Evolutionary conservation across 805 yeast species (phyloP), one percentile per base, ranked within the genome.

Genomic region (Cyberlindnera xishuangbannaensis): DNA sequence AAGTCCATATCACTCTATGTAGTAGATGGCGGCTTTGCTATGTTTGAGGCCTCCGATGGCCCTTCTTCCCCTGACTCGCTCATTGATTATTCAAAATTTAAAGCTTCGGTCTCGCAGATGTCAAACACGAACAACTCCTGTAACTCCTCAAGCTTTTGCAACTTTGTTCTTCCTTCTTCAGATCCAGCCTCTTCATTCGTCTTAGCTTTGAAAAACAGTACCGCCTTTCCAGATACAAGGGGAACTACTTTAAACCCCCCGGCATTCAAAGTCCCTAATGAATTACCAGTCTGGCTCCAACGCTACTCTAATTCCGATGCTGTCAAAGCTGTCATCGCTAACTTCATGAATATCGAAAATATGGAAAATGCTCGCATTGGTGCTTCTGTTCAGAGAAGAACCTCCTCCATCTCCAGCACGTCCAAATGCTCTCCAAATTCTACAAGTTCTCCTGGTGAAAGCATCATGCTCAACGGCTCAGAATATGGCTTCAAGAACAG

Each of bases 401-500:
- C 37, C 12, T 40, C 50, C 2, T 27, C 38, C 6, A 18, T 15
- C 44, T 11, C 23, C 23, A 11, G 30, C 28, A n/a, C 25, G 28
- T 24, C 12, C 40, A 34, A 25, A 15, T 30, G 26, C 2, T 19
- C 24, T 27, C 12, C 37, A 30, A 22, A 25, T 6, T 37, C 44
- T 6, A 48, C 50, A 15, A 38, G 39, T 13, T n/a, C n/a, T n/a
- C n/a, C n/a, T n/a, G n/a, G n/a, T n/a, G 44, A 43, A 5, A 32
- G 32, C 27, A 35, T 55, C 58, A 28, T 59, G 61, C 9, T 67
- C 62, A 31, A 39, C 43, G 53, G 90, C 3, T 73, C 83, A 20
- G 92, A 83, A 53, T 69, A 73, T 24, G 85, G 88, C 15, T 59
- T 69, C 40, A 84, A 83, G 51, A 84, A 85, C 56, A 58, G 95